phyloP scores from a whole-genome alignment of 2,329 filamentous ascomycete species.

The Beauveria sp. region DNA sequence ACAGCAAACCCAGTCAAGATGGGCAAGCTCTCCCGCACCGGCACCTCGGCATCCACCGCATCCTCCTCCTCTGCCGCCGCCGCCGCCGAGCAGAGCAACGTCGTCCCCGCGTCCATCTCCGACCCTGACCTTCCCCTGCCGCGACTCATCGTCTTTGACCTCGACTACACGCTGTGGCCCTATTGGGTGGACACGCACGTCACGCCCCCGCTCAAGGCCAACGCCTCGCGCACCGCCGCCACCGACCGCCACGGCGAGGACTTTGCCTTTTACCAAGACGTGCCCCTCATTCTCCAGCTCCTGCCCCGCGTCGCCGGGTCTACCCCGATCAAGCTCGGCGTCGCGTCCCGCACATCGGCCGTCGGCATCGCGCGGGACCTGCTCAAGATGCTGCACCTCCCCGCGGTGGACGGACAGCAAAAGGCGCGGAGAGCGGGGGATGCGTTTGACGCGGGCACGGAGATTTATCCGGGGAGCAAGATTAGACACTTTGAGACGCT shows the following conservation, averaged over 20 bases:
- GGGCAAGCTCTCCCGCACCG: constrained; percentile 7
- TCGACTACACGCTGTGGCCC: constrained; percentile 98
- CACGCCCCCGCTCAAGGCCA: constrained; percentile 57
- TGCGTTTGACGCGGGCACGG: constrained; percentile 51
- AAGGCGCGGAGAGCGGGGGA: constrained; percentile 41
- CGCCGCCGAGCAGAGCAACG: constrained; percentile 10
- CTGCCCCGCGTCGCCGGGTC: constrained; percentile 31
- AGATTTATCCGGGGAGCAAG: constrained; percentile 73
- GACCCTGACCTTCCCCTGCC: constrained; percentile 61
- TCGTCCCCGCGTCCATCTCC: constrained; percentile 34
- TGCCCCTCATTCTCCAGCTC: constrained; percentile 61
- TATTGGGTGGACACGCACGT: constrained; percentile 98
- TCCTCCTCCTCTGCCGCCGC: constrained; percentile 13
- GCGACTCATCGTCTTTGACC: constrained; percentile 81
- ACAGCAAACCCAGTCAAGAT: not conserved
- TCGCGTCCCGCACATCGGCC: constrained; percentile 74
- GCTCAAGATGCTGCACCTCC: constrained; percentile 63
- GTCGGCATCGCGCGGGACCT: constrained; percentile 76
- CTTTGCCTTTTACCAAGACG: constrained; percentile 63
- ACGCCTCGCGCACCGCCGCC: constrained; percentile 33
- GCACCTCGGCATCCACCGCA: constrained; percentile 13
- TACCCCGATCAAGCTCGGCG: constrained; percentile 45
- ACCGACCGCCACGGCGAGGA: constrained; percentile 55
- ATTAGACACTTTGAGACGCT: constrained; percentile 75
- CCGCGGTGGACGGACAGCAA: constrained; percentile 10